Conservation (phyloP, 1,139 yeast species). For the Zygosaccharomyces pseudobailii region DNA sequence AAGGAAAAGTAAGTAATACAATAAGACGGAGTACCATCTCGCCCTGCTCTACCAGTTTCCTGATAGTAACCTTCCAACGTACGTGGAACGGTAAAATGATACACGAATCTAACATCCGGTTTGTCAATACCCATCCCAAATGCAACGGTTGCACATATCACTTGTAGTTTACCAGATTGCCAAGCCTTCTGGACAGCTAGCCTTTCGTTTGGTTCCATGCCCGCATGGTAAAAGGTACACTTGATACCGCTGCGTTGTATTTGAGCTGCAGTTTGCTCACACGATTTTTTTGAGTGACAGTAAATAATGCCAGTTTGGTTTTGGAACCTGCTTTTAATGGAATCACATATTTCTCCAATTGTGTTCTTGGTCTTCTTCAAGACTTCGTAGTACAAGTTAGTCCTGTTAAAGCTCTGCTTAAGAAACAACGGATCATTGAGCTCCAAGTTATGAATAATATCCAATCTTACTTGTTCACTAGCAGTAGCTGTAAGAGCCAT, state of each 20-base stretch:
- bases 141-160: conserved; percentile 95
- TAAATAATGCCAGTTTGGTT: conserved; percentile 83
- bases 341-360: conserved; percentile 55
- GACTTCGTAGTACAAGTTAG: conserved; percentile 78
- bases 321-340: conserved; percentile 48
- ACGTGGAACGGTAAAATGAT: conserved; percentile 82
- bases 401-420: conserved; percentile 82
- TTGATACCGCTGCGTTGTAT: conserved; percentile 56
- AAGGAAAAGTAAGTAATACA: conserved; percentile 80
- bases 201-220: conserved; percentile 77
- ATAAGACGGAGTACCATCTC: conserved; percentile 80
- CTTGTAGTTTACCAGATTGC: conserved; percentile 69
- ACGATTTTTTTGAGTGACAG: conserved; percentile 83
- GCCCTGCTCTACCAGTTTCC: conserved; percentile 98
- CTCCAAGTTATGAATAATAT: conserved; percentile 70
- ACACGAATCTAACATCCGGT: conserved; percentile 88
- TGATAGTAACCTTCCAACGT: conserved; percentile 94
- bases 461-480: conserved; percentile 82
- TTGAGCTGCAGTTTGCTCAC: conserved; percentile 74
- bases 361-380: conserved; percentile 55
- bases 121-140: conserved; percentile 99
- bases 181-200: conserved; percentile 66
- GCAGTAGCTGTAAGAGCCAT: conserved; percentile 99
- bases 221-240: conserved; percentile 87
- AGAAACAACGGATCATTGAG: conserved; percentile 42